A percentile compares a stretch with the other conserved stretches of the same genome.
phyloP scores from a whole-genome alignment of 768 basidiomycete genomes.

The Tulasnella sp. region DNA sequence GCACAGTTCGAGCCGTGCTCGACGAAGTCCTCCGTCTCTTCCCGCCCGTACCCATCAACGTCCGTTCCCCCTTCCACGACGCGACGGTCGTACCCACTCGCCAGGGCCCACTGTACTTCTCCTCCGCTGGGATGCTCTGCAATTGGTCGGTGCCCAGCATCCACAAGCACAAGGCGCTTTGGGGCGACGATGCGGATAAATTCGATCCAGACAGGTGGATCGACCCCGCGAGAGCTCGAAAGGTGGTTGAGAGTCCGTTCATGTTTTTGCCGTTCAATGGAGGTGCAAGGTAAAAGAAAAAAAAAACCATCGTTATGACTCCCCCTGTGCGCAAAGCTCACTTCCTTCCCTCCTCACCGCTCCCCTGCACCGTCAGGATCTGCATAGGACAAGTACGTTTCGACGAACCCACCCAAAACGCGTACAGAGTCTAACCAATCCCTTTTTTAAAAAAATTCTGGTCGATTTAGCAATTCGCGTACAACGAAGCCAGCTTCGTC shows the following conservation, averaged over 20 bases:
- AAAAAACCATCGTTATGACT: no score
- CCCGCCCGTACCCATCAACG: constrained; percentile 33
- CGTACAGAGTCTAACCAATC: neutral
- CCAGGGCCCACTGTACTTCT: constrained; percentile 22
- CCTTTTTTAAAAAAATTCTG: neutral
- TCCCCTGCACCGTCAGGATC: neutral
- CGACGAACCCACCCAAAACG: no score
- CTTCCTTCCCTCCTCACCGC: no score
- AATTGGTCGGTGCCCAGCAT: constrained; percentile 25
- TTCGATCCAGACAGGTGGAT: constrained; percentile 39
- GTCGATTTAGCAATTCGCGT: constrained; percentile 27
- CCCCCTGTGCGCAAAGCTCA: no score
- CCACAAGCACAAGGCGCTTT: constrained; percentile 34
- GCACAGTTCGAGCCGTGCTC: constrained; percentile 36
- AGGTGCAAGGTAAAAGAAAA: constrained; percentile 23
- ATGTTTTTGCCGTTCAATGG: constrained; percentile 25
- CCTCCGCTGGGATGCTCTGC: neutral
- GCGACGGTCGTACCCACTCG: neutral
- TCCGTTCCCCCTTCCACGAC: constrained; percentile 28
- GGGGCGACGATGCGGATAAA: constrained; percentile 37
- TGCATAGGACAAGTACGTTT: constrained; percentile 15
- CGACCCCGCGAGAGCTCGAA: neutral
- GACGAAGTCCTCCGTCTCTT: constrained; percentile 38
- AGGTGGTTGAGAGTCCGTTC: constrained; percentile 15
- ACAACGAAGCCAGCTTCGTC: constrained; percentile 29